phyloP scores from a whole-genome alignment of 2,329 filamentous ascomycete genomes.

The Ophiosphaerella narmari region DNA sequence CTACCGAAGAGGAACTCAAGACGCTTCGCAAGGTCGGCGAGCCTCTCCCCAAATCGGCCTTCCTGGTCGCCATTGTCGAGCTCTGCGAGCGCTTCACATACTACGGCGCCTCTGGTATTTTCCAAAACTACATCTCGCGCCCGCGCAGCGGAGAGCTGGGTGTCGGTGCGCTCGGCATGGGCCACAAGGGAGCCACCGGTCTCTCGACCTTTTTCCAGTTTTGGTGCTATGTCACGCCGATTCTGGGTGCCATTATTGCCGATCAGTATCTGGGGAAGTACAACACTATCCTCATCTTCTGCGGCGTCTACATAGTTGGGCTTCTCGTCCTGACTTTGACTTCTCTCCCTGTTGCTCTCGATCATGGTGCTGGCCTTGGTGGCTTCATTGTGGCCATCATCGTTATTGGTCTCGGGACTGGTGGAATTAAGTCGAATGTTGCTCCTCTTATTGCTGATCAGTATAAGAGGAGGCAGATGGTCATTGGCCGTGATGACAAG shows the following conservation, averaged over 20 bases:
- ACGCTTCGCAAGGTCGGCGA: conserved; percentile 54
- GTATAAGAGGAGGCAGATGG: conserved; percentile 50
- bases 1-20: conserved; percentile 49
- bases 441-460: conserved; percentile 57
- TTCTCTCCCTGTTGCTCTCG: conserved; percentile 67
- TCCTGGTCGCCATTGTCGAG: conserved; percentile 56
- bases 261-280: conserved; percentile 74
- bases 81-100: conserved; percentile 58
- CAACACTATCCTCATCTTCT: conserved; percentile 72
- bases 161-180: conserved; percentile 49
- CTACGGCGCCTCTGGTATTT: conserved; percentile 53
- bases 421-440: conserved; percentile 83
- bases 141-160: conserved; percentile 45
- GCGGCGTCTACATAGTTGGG: conserved; percentile 66
- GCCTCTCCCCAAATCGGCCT: conserved; percentile 52
- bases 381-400: conserved; percentile 66
- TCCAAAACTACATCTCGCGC: conserved; percentile 56
- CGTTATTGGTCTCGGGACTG: conserved; percentile 74
- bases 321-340: conserved; percentile 70
- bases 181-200: conserved; percentile 52
- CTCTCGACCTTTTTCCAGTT: conserved; percentile 54
- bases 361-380: conserved; percentile 63
- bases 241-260: conserved; percentile 57
- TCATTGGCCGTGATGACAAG: conserved; percentile 48
- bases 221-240: conserved; percentile 41